Percentiles rank a stretch among this genome's conserved stretches.
These are phyloP conservation scores for Pseudogymnoascus sp. DNA, from an alignment of 2,329 filamentous ascomycete genomes.

Conservation along the genomic window DNA sequence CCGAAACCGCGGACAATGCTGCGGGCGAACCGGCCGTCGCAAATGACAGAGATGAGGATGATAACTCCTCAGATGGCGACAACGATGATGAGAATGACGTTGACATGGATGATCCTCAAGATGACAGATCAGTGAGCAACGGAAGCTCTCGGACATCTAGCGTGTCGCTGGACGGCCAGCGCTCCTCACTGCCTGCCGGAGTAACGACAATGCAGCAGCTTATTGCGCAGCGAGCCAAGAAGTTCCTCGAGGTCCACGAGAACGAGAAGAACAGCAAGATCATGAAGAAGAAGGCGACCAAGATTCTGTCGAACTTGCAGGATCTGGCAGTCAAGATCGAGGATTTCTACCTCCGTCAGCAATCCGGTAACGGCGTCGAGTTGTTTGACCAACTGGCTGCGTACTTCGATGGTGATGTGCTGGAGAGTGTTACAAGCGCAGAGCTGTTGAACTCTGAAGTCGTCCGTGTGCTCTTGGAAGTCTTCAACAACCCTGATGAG, in stretches of 20 bases:
- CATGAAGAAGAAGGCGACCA: slow-evolving; percentile 71
- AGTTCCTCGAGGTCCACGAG: slow-evolving; percentile 78
- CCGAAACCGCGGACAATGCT: slow-evolving; percentile 16
- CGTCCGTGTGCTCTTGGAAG: slow-evolving; percentile 72
- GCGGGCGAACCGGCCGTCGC: slow-evolving; percentile 25
- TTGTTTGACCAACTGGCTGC: slow-evolving; percentile 70
- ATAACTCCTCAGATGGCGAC: slow-evolving; percentile 46
- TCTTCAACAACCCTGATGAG: slow-evolving; percentile 68
- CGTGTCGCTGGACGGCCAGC: slow-evolving; percentile 53
- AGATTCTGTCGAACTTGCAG: slow-evolving; percentile 68
- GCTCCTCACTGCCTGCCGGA: slow-evolving; percentile 42
- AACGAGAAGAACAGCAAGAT: slow-evolving; percentile 61
- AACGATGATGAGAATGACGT: slow-evolving; percentile 43
- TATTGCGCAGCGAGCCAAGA: slow-evolving; percentile 70
- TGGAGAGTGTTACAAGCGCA: slow-evolving; percentile 92
- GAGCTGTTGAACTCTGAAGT: slow-evolving; percentile 87
- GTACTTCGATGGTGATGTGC: slow-evolving; percentile 81
- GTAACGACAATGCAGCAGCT: slow-evolving; percentile 58
- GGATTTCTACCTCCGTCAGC: slow-evolving; percentile 56
- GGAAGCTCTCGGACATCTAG: slow-evolving; percentile 54
- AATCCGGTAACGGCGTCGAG: slow-evolving; percentile 48
- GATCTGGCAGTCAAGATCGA: slow-evolving; percentile 65
- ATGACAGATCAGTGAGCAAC: slow-evolving; percentile 32
- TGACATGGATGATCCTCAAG: slow-evolving; percentile 46
- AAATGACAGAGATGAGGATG: slow-evolving; percentile 31